phyloP scores from a whole-genome alignment of 441 rosid species.

The Francoa sonchifolia region DNA sequence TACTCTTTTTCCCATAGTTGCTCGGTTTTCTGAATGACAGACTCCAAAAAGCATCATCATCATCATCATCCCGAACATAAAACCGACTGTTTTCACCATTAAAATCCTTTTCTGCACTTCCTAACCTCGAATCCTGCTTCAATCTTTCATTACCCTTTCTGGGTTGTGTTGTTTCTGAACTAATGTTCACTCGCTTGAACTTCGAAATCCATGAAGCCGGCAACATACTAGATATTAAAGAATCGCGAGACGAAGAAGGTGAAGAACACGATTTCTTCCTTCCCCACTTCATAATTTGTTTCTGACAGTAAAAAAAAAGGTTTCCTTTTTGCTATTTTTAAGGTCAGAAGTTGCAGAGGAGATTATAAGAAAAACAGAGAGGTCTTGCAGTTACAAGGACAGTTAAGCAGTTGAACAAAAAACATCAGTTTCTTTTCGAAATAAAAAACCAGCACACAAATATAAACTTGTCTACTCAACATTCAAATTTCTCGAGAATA shows the following conservation, averaged over 20 bases:
- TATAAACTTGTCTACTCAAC: too few relatives aligned
- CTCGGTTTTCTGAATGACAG: slow-evolving; percentile 32
- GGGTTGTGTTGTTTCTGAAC: slow-evolving; percentile 25
- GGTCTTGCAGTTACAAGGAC: too few relatives aligned
- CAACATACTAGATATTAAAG: slow-evolving; percentile 40
- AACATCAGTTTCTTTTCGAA: too few relatives aligned
- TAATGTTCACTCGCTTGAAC: slow-evolving; percentile 39
- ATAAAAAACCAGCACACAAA: too few relatives aligned
- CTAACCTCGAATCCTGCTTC: slow-evolving; percentile 17
- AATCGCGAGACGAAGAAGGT: slow-evolving; percentile 25
- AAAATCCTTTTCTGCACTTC: slow-evolving; percentile 14
- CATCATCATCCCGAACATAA: slow-evolving; percentile 21
- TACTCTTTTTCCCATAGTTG: slow-evolving; percentile 14
- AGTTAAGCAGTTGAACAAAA: too few relatives aligned
- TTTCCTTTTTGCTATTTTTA: too few relatives aligned
- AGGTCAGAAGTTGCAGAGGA: too few relatives aligned
- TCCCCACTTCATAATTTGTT: slow-evolving; percentile 59
- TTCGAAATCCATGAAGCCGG: slow-evolving; percentile 46
- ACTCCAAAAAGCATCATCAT: slow-evolving; percentile 42
- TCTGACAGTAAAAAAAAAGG: not conserved
- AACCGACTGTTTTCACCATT: slow-evolving; percentile 22
- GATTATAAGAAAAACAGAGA: too few relatives aligned
- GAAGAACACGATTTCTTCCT: slow-evolving; percentile 30
- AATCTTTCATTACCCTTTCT: slow-evolving; percentile 21
- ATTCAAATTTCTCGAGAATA: too few relatives aligned